Percentiles rank a stretch among this genome's conserved stretches.
Conservation (phyloP, 371 early-diverging fungal genomes). For the Syncephalastrum contaminatum region DNA sequence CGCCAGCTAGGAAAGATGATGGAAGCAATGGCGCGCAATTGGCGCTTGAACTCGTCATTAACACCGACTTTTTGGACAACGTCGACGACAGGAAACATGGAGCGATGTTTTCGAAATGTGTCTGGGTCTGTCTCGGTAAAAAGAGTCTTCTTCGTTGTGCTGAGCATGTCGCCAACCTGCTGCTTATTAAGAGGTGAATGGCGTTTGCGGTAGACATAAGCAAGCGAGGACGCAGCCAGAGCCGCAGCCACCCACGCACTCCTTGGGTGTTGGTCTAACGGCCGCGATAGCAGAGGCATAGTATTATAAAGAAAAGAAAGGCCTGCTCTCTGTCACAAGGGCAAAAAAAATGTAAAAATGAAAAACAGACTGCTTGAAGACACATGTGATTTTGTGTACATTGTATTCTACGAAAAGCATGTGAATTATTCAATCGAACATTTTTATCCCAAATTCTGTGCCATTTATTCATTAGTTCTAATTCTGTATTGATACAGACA, state of each 20-base stretch:
- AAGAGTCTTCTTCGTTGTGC: slow-evolving; percentile 6
- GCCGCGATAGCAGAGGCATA: slow-evolving; percentile 15
- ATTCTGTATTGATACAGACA: too few relatives aligned
- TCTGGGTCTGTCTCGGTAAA: slow-evolving; percentile 13
- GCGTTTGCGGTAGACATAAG: slow-evolving; percentile 9
- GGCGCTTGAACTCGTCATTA: slow-evolving; percentile 66
- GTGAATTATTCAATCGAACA: too few relatives aligned
- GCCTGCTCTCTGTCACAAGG: too few relatives aligned
- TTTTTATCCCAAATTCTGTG: too few relatives aligned
- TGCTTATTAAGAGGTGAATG: background rate
- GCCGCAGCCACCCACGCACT: slow-evolving; percentile 9
- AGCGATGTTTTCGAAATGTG: slow-evolving; percentile 21
- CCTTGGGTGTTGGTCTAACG: slow-evolving; percentile 1
- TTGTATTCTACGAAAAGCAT: too few relatives aligned
- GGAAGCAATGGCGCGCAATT: slow-evolving; percentile 65
- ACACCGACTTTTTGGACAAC: slow-evolving; percentile 54
- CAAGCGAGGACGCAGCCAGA: slow-evolving; percentile 11
- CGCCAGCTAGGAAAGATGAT: slow-evolving; percentile 71
- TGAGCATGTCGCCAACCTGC: slow-evolving; percentile 1
- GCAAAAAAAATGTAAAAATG: slow-evolving; percentile 1
- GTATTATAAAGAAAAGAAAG: background rate
- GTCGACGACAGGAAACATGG: slow-evolving; percentile 33
- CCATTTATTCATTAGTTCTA: too few relatives aligned
- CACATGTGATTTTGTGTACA: too few relatives aligned
- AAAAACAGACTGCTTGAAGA: background rate